Percentiles rank a stretch among this genome's conserved stretches.
Conservation (phyloP, 306 rosid species). For the Coriaria nepalensis region DNA sequence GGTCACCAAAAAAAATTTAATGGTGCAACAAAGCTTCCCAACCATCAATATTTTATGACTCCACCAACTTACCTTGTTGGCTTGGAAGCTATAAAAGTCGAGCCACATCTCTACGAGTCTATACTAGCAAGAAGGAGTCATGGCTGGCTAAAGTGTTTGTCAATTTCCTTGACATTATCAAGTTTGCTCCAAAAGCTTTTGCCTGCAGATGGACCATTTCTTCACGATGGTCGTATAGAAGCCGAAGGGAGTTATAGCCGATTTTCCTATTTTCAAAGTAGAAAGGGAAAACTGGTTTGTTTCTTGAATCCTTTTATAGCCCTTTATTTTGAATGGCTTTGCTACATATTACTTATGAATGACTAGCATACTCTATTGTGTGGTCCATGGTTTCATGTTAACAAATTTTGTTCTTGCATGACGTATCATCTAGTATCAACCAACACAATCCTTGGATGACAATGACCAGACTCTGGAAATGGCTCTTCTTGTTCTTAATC, state of each 20-base stretch:
- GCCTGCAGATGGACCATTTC: conserved; percentile 29
- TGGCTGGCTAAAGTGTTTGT: conserved; percentile 68
- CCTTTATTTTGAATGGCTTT: conserved; percentile 12
- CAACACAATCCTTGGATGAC: conserved; percentile 44
- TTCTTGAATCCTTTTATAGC: conserved; percentile 18
- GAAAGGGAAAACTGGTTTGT: conserved; percentile 64
- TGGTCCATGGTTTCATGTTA: conserved; percentile 4
- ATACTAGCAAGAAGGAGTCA: conserved; percentile 38
- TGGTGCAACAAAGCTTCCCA: conserved; percentile 30
- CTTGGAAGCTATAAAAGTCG: conserved; percentile 54
- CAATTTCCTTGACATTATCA: conserved; percentile 47
- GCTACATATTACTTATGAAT: conserved; percentile 1
- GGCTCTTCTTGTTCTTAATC: conserved; percentile 67
- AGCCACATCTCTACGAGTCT: conserved; percentile 35
- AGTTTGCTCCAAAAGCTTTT: conserved; percentile 39
- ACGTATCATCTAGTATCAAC: conserved; percentile 50
- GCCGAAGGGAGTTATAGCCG: conserved; percentile 44
- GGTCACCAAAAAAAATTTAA: conserved; percentile 28
- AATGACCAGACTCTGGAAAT: conserved; percentile 63
- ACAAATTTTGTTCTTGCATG: conserved; percentile 27
- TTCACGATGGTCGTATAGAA: conserved; percentile 49
- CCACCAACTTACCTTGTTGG: conserved; percentile 69
- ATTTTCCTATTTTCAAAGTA: conserved; percentile 58
- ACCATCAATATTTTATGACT: conserved; percentile 23
- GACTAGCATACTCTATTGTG: conserved; percentile 4